Conservation (phyloP, 345 rosid species). For the Microthlaspi erraticum region DNA sequence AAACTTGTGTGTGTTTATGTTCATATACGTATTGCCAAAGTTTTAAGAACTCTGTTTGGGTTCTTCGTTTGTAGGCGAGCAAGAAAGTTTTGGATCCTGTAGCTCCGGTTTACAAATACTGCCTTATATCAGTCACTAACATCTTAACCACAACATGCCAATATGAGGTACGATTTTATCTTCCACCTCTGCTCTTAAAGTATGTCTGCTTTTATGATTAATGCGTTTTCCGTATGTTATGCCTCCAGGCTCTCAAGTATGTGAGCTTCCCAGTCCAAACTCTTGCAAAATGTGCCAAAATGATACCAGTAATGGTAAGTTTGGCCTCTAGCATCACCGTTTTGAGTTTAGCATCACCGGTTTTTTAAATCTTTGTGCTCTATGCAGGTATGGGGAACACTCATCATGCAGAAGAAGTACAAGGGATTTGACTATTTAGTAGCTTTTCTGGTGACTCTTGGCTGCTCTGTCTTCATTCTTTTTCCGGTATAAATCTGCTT, state of each 20-base stretch:
- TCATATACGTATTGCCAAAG: not conserved
- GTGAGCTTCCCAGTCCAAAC: slow-evolving; percentile 98
- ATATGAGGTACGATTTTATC: slow-evolving; percentile 67
- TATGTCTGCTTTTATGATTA: not conserved
- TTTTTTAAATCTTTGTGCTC: slow-evolving; percentile 6
- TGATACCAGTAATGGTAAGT: slow-evolving; percentile 98
- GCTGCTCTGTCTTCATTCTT: slow-evolving; percentile 86
- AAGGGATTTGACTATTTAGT: slow-evolving; percentile 79
- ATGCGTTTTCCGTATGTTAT: slow-evolving; percentile 28
- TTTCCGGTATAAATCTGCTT: slow-evolving; percentile 64
- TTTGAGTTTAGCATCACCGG: not conserved
- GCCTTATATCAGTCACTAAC: slow-evolving; percentile 75
- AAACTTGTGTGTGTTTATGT: slow-evolving; percentile 29
- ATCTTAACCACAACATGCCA: slow-evolving; percentile 94
- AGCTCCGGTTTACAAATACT: slow-evolving; percentile 89
- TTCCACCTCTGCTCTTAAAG: not conserved
- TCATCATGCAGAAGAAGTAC: slow-evolving; percentile 92
- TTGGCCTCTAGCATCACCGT: too few species aligned
- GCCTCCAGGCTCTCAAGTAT: slow-evolving; percentile 87
- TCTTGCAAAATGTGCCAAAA: slow-evolving; percentile 94
- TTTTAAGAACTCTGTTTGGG: not conserved
- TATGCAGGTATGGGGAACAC: slow-evolving; percentile 81
- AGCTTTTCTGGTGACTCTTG: slow-evolving; percentile 87
- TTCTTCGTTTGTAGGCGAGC: slow-evolving; percentile 58
- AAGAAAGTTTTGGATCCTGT: slow-evolving; percentile 84